Evolutionary conservation across 192 early-diverging fungal species (phyloP).

Genomic region (Pilaira anomala): DNA sequence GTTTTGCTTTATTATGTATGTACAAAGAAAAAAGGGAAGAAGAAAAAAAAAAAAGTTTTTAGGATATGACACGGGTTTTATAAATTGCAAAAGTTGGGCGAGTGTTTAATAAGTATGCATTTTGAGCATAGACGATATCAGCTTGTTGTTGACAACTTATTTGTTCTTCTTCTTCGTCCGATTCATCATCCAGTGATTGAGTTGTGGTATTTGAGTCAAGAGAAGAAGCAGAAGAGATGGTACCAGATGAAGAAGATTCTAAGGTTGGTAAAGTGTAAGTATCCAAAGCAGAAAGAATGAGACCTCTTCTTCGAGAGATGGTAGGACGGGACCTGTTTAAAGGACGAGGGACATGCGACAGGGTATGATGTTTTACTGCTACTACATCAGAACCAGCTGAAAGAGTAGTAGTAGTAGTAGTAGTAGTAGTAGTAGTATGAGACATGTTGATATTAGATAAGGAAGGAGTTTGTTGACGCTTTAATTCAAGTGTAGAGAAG

Average conservation of each 20-base stretch:
- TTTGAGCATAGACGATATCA: background rate
- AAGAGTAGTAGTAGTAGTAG: too few species aligned
- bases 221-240: background rate
- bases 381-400: background rate
- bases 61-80: background rate
- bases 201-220: background rate
- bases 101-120: background rate
- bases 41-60: background rate
- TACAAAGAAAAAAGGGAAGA: background rate
- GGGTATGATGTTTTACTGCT: background rate
- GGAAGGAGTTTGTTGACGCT: background rate
- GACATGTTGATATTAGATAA: too few species aligned
- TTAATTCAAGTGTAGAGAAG: background rate
- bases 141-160: background rate
- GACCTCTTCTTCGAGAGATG: constrained; percentile 16
- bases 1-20: background rate
- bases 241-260: background rate
- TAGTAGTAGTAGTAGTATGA: too few species aligned
- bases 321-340: background rate
- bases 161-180: background rate
- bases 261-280: background rate
- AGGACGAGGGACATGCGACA: background rate
- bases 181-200: too few species aligned
- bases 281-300: constrained; percentile 9
- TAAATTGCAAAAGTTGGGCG: background rate